Evolutionary conservation across 352 stramenopile species (phyloP), one percentile per base, ranked within the genome.

Genomic region (Phytophthora fragariae): DNA sequence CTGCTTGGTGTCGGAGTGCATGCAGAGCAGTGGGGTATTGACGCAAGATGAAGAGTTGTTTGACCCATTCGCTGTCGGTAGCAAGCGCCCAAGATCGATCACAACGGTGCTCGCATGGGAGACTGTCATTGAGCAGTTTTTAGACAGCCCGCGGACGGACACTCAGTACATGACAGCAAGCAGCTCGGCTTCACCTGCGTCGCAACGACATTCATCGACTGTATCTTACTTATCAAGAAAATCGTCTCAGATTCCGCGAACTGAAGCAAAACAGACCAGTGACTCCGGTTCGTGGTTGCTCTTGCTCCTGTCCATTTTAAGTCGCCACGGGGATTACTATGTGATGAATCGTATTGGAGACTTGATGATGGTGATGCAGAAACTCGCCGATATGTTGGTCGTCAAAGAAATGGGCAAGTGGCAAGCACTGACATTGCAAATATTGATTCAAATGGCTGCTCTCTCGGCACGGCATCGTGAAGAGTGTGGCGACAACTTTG

Each of bases 281-380:
- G 77, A 87, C 55, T 69, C 74, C 8, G 70, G 72, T 39, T 75
- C 75, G 6, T 90, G 77, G 79, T 52, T 90, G 19, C 58, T 92
- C 47, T 67, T 89, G 21, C 71, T 90, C 19, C 54, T 90, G 15
- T 73, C 81, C 5, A 64, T 85, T 44, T 54, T 91, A 6, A 75
- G 62, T 41, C 84, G 85, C 37, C 80, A 90, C 27, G 83, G 84
- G 14, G 78, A 80, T 55, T 86, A 88, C 59, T 89, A 88, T 54
- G 57, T 86, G 19, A 63, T 60, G 11, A 90, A 88, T 62, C 78
- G 81, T 17, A 82, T 91, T 60, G 83, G 78, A 11, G 85, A 92
- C 49, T 55, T 90, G n/a, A 91, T 90, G 76, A 70, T 81, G 11
- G 53, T 88, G 12, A 80, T 91, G 62, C 64, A 79, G 19, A 81